Base-by-base conservation (phyloP, 2,329 filamentous ascomycete species). In the Exophiala xenobiotica region DNA sequence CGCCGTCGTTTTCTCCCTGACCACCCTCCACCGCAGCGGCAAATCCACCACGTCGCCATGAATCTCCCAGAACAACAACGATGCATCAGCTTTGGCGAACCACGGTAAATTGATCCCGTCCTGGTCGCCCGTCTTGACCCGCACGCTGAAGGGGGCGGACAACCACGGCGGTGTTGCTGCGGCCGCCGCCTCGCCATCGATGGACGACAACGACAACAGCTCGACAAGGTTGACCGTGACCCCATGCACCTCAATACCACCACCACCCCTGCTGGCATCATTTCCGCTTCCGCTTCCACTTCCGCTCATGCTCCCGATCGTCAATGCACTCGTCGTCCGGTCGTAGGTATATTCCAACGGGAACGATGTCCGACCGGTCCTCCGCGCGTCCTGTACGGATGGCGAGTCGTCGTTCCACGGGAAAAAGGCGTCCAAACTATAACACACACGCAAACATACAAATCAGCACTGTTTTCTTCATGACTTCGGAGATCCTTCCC, bases 11-110 rank as follows among this genome's bases (percentile, higher is more conserved):
- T 26, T 24, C 16, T 41, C 26, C 9, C 24, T n/a, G 11, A 24
- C 26, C 8, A 40, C 19, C 27, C 31, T 23, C 12, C 48, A 9
- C 8, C 43, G 23, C 22, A 55, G 22, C 35, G 52, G 48, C 22
- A 51, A 1, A 26, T 43, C 14, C 3, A 27, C 42, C 6, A 16
- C 14, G 4, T 51, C 37, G 3, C 19, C 2, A 42, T 48, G 22
- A 14, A 51, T 44, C 12, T 55, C 52, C 47, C 44, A 55, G 18
- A 40, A 55, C 23, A 55, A 20, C 42, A 55, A 29, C 18, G 48
- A 29, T 6, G 47, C 47, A 23, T 55, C 52, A 12, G 52, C 52
- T 11, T 6, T 19, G 5, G 43, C 18, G 24, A 55, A 55, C 47
- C 47, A 51, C 12, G 52, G 52, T 33, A 51, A 11, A 23, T 48